Evolutionary conservation across 352 stramenopile species (phyloP), one percentile per base, ranked within the genome.

Genomic region (Bremia lactucae): DNA sequence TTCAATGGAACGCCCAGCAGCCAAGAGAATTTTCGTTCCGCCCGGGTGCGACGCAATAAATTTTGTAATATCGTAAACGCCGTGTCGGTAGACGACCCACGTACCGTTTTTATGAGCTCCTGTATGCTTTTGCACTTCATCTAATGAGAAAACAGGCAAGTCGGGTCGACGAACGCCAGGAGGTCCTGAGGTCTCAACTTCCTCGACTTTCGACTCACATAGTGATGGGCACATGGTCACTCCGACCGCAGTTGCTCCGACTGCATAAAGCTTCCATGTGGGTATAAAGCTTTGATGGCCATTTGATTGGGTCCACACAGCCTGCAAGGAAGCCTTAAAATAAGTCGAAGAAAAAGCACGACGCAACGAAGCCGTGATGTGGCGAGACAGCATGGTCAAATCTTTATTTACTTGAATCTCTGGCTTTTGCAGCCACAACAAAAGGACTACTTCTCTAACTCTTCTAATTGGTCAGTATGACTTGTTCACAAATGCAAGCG

Each of bases 11-110:
- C 73, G 76, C 16, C 82, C 83, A 1, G 83, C 83, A 3, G 84
- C 85, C 48, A 96, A 62, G 41, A 95, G 52, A 41, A 96, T 93
- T 66, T 94, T 95, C 4, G 70, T 85, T 11, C 69, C 78, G 35
- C 95, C 94, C 6, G 95, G 95, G 61, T 98, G 95, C 48, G 85
- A 88, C 14, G 55, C 52, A 44, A 98, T 85, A 60, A 98, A 99
- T 47, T 94, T 72, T 3, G 95, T 97, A 31, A 98, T 94, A 67
- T 99, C 93, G 68, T 98, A 98, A 11, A 98, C 93, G 26, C 87
- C 82, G 49, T 92, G 67, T 13, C 68, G 75, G 59, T 96, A 97
- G 21, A 95, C 94, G 21, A 97, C 91, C 88, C 92, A 98, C 34
- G 84, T 78, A 37, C 87, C 74, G 34, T 65, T 82, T 26, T 72